phyloP scores from a whole-genome alignment of 2,329 filamentous ascomycete genomes.

The Setomelanomma holmii region DNA sequence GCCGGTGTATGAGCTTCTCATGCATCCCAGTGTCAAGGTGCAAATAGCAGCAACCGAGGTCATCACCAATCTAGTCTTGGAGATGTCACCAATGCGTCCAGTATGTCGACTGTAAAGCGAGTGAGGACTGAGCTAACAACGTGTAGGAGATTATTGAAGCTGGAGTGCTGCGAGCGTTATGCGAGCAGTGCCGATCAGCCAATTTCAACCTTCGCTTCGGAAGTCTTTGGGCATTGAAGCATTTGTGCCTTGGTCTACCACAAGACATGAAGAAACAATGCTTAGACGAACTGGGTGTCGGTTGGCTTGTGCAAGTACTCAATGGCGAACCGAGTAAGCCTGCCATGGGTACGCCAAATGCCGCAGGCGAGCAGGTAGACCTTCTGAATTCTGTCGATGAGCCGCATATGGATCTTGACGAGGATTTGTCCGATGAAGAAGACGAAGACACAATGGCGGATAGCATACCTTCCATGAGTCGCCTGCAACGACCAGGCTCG shows the following conservation, averaged over 20 bases:
- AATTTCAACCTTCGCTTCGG: conserved; percentile 82
- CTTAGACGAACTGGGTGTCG: conserved; percentile 76
- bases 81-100: conserved; percentile 90
- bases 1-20: conserved; percentile 78
- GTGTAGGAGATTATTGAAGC: conserved; percentile 69
- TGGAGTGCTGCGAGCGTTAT: conserved; percentile 78
- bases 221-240: conserved; percentile 92
- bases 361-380: conserved; percentile 66
- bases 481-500: conserved; percentile 46
- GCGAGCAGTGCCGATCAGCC: conserved; percentile 81
- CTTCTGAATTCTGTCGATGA: conserved; percentile 61
- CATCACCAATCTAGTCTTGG: conserved; percentile 83
- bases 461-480: conserved; percentile 49
- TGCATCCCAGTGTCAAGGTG: conserved; percentile 76
- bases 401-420: conserved; percentile 52
- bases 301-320: conserved; percentile 83
- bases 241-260: conserved; percentile 77
- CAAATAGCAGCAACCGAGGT: conserved; percentile 85
- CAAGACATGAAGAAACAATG: conserved; percentile 78
- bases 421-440: conserved; percentile 45
- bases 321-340: conserved; percentile 60
- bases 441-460: conserved; percentile 58
- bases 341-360: conserved; percentile 64
- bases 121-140: conserved; percentile 17
- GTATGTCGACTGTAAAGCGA: conserved; percentile 59